A percentile compares a stretch with the other conserved stretches of the same genome.
Evolutionary conservation across 768 basidiomycete genomes (phyloP).

Genomic region (Termitomyces sp.): DNA sequence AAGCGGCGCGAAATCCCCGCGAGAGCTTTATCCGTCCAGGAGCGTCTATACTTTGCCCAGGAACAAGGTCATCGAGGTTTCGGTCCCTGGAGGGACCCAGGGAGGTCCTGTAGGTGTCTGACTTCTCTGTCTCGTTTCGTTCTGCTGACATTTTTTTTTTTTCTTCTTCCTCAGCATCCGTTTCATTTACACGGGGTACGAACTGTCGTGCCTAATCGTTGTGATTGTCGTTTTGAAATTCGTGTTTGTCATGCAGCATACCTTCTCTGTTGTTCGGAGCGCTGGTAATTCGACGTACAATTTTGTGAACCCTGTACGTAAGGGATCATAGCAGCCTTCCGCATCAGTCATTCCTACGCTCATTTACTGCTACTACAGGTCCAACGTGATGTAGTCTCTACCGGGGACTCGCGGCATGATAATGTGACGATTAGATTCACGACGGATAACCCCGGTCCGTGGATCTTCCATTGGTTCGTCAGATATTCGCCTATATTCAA

Average conservation of each 20-base stretch:
- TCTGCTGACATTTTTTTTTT: too few species aligned
- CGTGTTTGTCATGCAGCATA: constrained; percentile 19
- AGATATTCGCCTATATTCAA: too few species aligned
- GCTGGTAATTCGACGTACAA: constrained; percentile 28
- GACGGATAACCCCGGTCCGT: constrained; percentile 48
- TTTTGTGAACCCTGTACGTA: background rate
- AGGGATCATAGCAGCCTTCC: too few species aligned
- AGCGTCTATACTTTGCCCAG: constrained; percentile 41
- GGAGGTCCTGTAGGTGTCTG: constrained; percentile 23
- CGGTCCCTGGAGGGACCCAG: constrained; percentile 28
- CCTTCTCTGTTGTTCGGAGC: constrained; percentile 32
- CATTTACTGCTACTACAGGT: background rate
- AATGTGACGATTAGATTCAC: constrained; percentile 43
- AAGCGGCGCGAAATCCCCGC: constrained; percentile 42
- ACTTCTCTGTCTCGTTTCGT: too few species aligned
- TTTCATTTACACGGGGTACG: constrained; percentile 1
- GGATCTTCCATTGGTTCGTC: constrained; percentile 42
- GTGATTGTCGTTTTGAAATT: background rate
- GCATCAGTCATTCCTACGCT: background rate
- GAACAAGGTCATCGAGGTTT: constrained; percentile 39
- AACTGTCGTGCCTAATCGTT: background rate
- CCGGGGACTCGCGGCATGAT: constrained; percentile 22
- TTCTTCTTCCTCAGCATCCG: background rate
- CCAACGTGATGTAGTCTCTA: constrained; percentile 27
- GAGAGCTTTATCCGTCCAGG: constrained; percentile 41